Conservation (phyloP, 306 rosid genomes). For the Prunus salicina region DNA sequence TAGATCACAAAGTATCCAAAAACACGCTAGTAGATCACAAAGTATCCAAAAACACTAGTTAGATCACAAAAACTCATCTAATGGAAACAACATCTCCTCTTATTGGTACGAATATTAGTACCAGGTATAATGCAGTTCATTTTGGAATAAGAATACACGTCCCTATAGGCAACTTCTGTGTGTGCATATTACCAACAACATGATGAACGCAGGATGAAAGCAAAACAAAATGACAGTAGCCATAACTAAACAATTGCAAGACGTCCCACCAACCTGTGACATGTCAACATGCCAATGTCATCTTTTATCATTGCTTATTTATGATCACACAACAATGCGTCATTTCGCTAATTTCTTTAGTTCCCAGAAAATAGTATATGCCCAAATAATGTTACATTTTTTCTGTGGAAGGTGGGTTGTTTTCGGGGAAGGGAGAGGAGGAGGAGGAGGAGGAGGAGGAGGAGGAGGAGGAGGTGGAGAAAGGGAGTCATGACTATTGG, state of each 20-base stretch:
- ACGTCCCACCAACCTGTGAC: neutral
- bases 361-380: neutral
- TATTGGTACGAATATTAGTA: neutral
- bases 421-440: neutral
- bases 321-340: neutral
- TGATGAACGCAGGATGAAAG: neutral
- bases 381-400: neutral
- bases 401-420: neutral
- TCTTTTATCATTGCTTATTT: neutral
- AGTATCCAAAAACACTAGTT: no score
- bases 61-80: slow-evolving; percentile 12
- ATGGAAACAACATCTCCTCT: neutral
- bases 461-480: neutral
- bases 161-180: neutral
- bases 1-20: neutral
- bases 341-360: neutral
- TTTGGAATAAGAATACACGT: neutral
- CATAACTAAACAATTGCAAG: neutral
- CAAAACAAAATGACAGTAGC: neutral
- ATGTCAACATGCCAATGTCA: neutral
- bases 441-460: neutral
- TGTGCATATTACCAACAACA: neutral
- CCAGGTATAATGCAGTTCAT: neutral
- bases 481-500: neutral
- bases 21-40: neutral